phyloP scores from a whole-genome alignment of 1,284 basidiomycete genomes.

The Austroboletus rostrupii region DNA sequence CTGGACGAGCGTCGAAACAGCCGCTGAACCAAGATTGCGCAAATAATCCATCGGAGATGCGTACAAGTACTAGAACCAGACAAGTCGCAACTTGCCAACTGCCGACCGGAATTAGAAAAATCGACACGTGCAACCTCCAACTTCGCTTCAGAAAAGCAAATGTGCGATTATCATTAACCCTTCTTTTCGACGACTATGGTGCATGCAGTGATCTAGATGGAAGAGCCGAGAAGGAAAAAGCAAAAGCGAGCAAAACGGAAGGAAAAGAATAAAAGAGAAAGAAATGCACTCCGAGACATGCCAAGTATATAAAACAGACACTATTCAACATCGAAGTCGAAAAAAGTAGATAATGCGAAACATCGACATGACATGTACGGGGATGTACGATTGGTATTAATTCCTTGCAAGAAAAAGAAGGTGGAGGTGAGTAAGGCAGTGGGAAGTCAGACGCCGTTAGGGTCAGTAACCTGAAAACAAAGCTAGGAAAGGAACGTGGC shows the following conservation, averaged over 20 bases:
- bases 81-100: neutral
- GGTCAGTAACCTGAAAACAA: neutral
- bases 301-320: no score
- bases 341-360: neutral
- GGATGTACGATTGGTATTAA: neutral
- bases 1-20: conserved; percentile 81
- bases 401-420: neutral
- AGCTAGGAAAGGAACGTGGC: neutral
- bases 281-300: no score
- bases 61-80: neutral
- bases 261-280: no score
- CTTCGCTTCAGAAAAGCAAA: no score
- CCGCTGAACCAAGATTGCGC: conserved; percentile 79
- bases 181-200: no score
- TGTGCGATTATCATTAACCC: no score
- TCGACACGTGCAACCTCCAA: no score
- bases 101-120: no score
- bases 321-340: no score
- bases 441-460: neutral
- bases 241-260: no score
- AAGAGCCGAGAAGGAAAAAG: no score
- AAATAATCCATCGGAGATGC: conserved; percentile 78
- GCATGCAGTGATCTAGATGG: no score
- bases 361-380: neutral
- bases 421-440: neutral